A percentile compares a stretch with the other conserved stretches of the same genome.
phyloP scores from a whole-genome alignment of 108 stramenopile genomes.

The Skeletonema grethae region DNA sequence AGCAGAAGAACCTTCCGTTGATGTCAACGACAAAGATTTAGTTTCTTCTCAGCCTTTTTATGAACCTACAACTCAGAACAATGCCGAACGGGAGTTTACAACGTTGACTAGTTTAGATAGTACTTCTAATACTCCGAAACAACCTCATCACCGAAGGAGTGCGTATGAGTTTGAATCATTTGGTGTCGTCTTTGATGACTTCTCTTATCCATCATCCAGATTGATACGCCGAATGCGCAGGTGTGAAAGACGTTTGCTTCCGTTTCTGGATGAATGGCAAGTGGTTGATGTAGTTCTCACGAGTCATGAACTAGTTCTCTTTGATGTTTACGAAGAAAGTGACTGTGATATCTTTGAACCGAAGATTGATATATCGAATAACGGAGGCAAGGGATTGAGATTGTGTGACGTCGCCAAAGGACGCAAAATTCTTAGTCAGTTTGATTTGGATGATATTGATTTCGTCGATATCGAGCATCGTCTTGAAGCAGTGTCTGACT shows the following conservation, averaged over 20 bases:
- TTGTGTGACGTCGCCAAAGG: conserved; percentile 73
- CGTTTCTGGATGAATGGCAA: conserved; percentile 70
- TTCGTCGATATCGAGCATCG: conserved; percentile 62
- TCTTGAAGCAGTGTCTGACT: conserved; percentile 18
- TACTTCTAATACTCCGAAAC: not conserved
- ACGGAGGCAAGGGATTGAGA: conserved; percentile 80
- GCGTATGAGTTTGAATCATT: conserved; percentile 13
- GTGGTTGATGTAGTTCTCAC: conserved; percentile 85
- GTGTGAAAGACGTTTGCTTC: conserved; percentile 75
- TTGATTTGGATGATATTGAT: conserved; percentile 63
- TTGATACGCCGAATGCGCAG: conserved; percentile 84
- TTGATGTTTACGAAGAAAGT: conserved; percentile 45
- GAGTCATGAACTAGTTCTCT: conserved; percentile 77
- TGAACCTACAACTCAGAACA: conserved; percentile 1
- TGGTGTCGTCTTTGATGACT: conserved; percentile 35
- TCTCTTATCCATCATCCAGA: conserved; percentile 65
- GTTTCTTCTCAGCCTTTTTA: not conserved
- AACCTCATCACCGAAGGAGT: not conserved
- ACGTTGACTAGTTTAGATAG: not conserved
- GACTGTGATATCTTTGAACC: not conserved
- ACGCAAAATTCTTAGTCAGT: conserved; percentile 70
- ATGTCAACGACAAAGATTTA: conserved; percentile 1
- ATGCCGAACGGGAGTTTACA: not conserved
- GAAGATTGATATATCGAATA: conserved; percentile 35
- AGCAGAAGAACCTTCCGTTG: not conserved